Base-by-base conservation (phyloP, 2,329 filamentous ascomycete species). In the Cladosporium sphaerospermum region DNA sequence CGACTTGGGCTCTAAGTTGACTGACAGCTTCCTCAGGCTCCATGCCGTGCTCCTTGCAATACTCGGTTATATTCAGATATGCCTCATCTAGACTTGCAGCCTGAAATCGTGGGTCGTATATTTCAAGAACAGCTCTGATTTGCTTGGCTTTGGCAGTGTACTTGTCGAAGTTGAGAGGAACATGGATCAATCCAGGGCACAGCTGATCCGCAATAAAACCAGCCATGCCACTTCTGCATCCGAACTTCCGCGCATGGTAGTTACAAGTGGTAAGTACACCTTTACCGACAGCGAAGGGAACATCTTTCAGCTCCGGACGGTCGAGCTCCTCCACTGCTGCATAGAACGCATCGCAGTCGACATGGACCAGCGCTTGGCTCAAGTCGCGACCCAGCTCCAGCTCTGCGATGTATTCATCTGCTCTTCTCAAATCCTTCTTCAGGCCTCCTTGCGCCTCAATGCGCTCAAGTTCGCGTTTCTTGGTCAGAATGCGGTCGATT, bases 331-430 rank as follows among this genome's bases (percentile, higher is more conserved):
- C 93, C 0, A 97, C 93, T 0, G 93, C 89, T 0, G 93, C 93
- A 65, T 93, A 99, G 70, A 99, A 99, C 13, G 93, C 93, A 74
- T 99, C 93, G 70, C 93, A 97, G 69, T 99, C 93, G 45, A 97
- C 81, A 67, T 99, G 93, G 1, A 97, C 86, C 19, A 97, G 82
- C 54, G 82, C 77, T 67, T 97, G 93, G 0, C 84, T 85, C 34
- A 99, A 74, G 64, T 97, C 91, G 44, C 93, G 80, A 1, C 79
- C 78, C 7, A 83, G 67, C 64, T 99, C 93, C 16, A 96, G 78
- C 62, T 92, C 83, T 1, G 83, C 77, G 50, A 97, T 84, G 56
- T 89, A 83, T 56, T 88, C 84, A 67, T 97, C 91, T 16, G 89
- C 90, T 54, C 82, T 82, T 42, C 87, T 84, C 31, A 86, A 71